Percentiles rank a stretch among this genome's conserved stretches.
Conservation (phyloP, 2,329 filamentous ascomycete species). For the Alternaria dauci region DNA sequence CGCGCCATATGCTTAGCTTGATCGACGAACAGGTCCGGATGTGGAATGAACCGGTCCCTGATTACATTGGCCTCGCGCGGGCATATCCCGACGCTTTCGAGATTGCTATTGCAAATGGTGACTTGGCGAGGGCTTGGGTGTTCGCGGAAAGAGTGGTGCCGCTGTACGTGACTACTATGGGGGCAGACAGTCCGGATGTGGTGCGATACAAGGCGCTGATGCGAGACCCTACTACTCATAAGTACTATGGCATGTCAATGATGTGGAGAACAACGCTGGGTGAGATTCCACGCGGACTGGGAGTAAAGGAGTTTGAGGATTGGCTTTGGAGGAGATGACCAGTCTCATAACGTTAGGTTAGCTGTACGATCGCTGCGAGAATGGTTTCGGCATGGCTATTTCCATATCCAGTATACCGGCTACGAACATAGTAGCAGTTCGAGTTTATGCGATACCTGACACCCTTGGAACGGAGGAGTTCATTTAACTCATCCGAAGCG, state of each 20-base stretch:
- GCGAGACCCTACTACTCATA: background rate
- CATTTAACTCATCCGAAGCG: fast-evolving
- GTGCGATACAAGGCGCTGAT: background rate
- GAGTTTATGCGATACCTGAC: no score
- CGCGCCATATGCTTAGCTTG: background rate
- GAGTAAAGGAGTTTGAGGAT: background rate
- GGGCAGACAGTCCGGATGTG: background rate
- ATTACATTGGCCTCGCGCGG: background rate
- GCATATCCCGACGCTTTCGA: background rate
- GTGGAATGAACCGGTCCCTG: background rate
- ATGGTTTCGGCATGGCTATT: no score
- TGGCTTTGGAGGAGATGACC: background rate
- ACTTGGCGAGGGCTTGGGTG: background rate
- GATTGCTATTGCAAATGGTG: background rate
- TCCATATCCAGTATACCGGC: no score
- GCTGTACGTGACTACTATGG: background rate
- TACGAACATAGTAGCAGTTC: no score
- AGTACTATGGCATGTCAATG: background rate
- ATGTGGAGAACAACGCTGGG: background rate
- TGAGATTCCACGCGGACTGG: background rate
- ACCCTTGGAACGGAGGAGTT: fast-evolving
- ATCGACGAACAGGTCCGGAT: background rate
- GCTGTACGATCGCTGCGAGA: no score
- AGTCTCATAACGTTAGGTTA: no score
- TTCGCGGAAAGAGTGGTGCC: background rate